Base-by-base conservation (phyloP, 495 filamentous ascomycete genomes). In the Penicillium bialowiezense region DNA sequence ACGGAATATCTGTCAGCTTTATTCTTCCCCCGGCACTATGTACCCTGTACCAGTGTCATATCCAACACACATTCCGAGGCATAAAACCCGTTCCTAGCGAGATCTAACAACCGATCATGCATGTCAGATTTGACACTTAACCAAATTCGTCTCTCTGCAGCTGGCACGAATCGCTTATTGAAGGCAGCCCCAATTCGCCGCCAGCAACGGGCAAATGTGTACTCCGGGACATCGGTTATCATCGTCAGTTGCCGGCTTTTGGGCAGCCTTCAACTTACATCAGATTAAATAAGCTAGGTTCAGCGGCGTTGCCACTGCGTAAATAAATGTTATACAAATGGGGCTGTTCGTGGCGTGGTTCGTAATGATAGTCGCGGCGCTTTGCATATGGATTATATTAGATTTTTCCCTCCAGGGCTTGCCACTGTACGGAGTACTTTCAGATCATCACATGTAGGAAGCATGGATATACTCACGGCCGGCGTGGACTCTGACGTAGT, bases 91-190 rank as follows among this genome's bases (percentile, higher is more conserved):
- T 45, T 35, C 9, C 45, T 32, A 28, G 52, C 23, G 40, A 54
- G 43, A 24, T 20, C 45, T 33, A 20, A 41, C 44, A 51, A 31
- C 52, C 37, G 52, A 38, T n/a, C 32, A 56, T 56, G 53, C 43
- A 56, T 50, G 48, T 51, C 36, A 51, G 36, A 34, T 36, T 36
- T 38, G 20, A 33, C 41, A 14, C 33, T 37, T 38, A 48, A 28
- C 53, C 48, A 3, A 10, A 56, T 48, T 28, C 9, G 48, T 40
- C 43, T 24, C 21, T 42, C 31, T 43, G 35, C 36, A 23, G 26
- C 18, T 39, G 36, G 12, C 36, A 39, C 36, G 12, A n/a, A 21
- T 13, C 20, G 36, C 36, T 21, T 39, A 39, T 19, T 39, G 29
- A 32, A 32, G 29, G 29, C 7, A 13, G 35, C 15, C 36, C 18